Conservation (phyloP, 2,329 filamentous ascomycete species). For the Colletotrichum chrysophilum region DNA sequence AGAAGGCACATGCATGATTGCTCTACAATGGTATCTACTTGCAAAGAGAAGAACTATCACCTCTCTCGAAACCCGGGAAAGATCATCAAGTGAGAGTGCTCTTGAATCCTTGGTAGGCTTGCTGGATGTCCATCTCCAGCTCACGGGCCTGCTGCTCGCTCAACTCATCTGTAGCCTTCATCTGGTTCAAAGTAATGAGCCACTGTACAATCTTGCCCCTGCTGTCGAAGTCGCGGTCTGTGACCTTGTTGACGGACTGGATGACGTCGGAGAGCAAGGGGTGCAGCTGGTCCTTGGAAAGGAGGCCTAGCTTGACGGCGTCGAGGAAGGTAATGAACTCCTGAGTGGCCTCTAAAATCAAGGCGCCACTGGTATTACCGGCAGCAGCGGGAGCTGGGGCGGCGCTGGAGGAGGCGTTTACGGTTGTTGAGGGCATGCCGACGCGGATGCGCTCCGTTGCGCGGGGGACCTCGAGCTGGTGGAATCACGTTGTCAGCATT, state of each 20-base stretch:
- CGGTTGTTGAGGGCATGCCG: constrained; percentile 86
- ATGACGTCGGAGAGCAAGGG: constrained; percentile 94
- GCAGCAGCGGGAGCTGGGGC: constrained; percentile 46
- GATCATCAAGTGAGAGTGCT: constrained; percentile 66
- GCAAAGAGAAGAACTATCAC: neutral
- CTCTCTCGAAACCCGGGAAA: neutral
- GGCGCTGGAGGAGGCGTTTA: constrained; percentile 56
- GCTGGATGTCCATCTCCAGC: constrained; percentile 90
- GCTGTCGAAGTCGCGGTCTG: constrained; percentile 91
- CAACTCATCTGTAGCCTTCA: constrained; percentile 93
- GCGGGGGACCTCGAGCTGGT: constrained; percentile 88
- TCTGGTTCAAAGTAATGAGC: constrained; percentile 96
- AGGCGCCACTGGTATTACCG: constrained; percentile 58
- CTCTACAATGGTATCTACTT: constrained; percentile 5
- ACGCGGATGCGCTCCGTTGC: constrained; percentile 92
- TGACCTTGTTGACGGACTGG: constrained; percentile 96
- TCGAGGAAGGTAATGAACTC: constrained; percentile 99
- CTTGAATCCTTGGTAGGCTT: constrained; percentile 94
- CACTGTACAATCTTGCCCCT: constrained; percentile 98
- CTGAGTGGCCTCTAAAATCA: constrained; percentile 91
- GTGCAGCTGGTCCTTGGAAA: constrained; percentile 96
- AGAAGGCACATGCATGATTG: neutral
- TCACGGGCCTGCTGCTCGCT: constrained; percentile 87
- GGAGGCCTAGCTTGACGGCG: constrained; percentile 87
- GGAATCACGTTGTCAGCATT: neutral